These are phyloP conservation scores for Magnusiomyces magnusii DNA, from an alignment of 1,139 yeast species.

Conservation along the genomic window DNA sequence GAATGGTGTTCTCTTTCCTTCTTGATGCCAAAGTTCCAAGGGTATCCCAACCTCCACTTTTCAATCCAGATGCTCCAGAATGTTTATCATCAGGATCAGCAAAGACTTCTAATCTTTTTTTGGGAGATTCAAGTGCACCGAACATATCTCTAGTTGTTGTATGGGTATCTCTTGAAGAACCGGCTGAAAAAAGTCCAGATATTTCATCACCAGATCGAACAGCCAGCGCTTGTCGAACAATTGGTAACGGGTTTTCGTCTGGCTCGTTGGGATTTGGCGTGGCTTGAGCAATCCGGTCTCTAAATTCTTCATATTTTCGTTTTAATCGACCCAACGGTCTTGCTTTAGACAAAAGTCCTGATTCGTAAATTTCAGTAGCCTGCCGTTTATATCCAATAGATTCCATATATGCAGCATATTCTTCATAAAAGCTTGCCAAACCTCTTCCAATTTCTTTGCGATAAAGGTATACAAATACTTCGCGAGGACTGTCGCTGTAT, in stretches of 20 bases:
- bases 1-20: constrained; percentile 56
- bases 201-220: constrained; percentile 15
- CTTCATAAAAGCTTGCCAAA: constrained; percentile 70
- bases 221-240: constrained; percentile 20
- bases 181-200: constrained; percentile 19
- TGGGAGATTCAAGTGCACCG: constrained; percentile 4
- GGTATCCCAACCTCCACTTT: constrained; percentile 38
- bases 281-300: constrained; percentile 32
- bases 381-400: constrained; percentile 43
- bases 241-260: constrained; percentile 22
- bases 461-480: constrained; percentile 64
- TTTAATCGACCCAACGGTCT: constrained; percentile 54
- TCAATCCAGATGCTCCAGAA: constrained; percentile 15
- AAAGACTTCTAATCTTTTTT: constrained; percentile 29
- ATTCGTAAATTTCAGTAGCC: constrained; percentile 55
- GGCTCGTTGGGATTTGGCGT: constrained; percentile 33
- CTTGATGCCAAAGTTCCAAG: constrained; percentile 47
- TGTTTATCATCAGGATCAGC: constrained; percentile 27
- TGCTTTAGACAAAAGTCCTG: constrained; percentile 56
- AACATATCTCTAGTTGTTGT: background rate
- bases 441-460: constrained; percentile 64
- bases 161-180: background rate
- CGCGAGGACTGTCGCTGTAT: constrained; percentile 63
- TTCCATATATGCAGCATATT: constrained; percentile 65
- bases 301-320: constrained; percentile 44